These are phyloP conservation scores for Botrytis deweyae DNA, from an alignment of 2,329 filamentous ascomycete species.

Conservation along the genomic window DNA sequence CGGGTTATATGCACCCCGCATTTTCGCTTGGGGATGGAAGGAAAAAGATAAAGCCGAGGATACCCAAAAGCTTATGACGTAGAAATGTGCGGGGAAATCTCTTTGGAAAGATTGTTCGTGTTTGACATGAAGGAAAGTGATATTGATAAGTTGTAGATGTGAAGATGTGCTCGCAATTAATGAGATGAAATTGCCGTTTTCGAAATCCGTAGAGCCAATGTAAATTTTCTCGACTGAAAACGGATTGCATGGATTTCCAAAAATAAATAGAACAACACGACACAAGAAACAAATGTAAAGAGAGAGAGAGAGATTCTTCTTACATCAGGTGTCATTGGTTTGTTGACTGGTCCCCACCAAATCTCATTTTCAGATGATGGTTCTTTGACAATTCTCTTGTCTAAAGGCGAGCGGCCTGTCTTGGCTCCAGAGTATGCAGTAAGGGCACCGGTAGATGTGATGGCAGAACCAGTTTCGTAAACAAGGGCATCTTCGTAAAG, in stretches of 20 bases:
- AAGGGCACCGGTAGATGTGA: conserved; percentile 91
- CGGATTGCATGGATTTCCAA: not conserved
- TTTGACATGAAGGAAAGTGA: not conserved
- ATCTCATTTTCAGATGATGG: conserved; percentile 83
- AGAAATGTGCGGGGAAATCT: conserved; percentile 15
- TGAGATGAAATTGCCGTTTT: not conserved
- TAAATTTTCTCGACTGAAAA: not conserved
- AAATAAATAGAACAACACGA: not conserved
- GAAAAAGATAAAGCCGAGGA: conserved; percentile 19
- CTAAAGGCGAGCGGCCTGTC: conserved; percentile 92
- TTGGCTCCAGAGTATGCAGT: conserved; percentile 98
- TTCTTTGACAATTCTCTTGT: conserved; percentile 98
- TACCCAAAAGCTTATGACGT: conserved; percentile 20
- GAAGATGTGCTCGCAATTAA: not conserved
- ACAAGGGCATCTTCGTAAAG: conserved; percentile 99
- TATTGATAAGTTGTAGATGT: not conserved
- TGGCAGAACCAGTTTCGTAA: conserved; percentile 96
- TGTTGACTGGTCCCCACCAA: conserved; percentile 87
- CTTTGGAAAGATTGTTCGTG: not conserved
- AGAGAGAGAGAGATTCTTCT: conserved; percentile 43
- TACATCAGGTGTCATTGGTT: conserved; percentile 97
- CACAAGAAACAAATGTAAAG: not conserved
- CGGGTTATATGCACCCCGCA: conserved; percentile 22
- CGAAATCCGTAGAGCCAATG: not conserved
- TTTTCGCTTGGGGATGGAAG: conserved; percentile 10